phyloP scores from a whole-genome alignment of 345 rosid genomes.

The Lenwebbia sp. region DNA sequence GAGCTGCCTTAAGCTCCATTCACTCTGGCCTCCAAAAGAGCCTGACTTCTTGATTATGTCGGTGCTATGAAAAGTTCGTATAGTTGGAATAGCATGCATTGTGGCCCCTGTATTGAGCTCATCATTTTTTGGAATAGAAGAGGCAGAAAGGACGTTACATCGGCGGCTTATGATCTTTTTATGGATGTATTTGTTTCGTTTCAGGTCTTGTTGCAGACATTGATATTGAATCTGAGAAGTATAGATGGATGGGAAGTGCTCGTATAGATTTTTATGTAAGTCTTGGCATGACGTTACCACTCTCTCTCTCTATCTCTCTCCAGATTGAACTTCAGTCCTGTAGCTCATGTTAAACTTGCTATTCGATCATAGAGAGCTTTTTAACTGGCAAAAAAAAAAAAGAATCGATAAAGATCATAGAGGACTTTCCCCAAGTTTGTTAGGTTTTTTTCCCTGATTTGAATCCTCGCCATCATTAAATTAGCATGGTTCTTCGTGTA shows the following conservation, averaged over 20 bases:
- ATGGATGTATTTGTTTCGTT: background rate
- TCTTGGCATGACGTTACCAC: background rate
- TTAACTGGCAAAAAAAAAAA: background rate
- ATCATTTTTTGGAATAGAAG: background rate
- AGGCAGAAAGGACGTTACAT: background rate
- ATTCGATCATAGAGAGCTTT: background rate
- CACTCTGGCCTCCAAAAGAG: background rate
- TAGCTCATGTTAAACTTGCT: background rate
- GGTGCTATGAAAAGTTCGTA: background rate
- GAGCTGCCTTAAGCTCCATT: background rate
- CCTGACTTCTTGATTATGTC: background rate
- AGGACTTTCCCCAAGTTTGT: background rate
- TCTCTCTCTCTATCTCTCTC: background rate
- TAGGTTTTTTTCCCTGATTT: background rate
- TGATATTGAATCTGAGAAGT: conserved; percentile 91
- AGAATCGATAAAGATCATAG: too few species aligned
- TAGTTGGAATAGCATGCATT: background rate
- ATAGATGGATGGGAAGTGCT: conserved; percentile 94
- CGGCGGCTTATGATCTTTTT: background rate
- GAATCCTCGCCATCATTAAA: background rate
- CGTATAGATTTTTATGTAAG: conserved; percentile 84
- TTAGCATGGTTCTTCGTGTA: background rate
- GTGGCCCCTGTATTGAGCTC: background rate
- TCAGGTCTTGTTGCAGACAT: conserved; percentile 92
- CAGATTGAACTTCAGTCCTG: background rate